A percentile compares a stretch with the other conserved stretches of the same genome.
Conservation (phyloP, 2,329 filamentous ascomycete genomes). For the Myrmaecium sp. region DNA sequence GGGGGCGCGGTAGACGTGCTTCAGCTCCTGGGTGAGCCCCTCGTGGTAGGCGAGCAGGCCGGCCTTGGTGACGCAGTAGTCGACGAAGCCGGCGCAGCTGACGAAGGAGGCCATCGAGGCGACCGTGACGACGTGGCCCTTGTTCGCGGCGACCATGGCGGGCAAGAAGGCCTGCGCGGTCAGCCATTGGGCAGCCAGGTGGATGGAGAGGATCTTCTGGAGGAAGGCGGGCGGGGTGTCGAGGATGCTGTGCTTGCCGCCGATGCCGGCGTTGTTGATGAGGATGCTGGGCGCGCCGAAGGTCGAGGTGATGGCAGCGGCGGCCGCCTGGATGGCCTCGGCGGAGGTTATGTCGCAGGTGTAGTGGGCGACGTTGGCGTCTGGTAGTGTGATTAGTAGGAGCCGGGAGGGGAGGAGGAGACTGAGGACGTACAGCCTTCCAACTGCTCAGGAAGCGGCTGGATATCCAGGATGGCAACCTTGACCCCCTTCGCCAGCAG, state of each 20-base stretch:
- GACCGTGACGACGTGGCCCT: constrained; percentile 39
- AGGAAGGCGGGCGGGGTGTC: constrained; percentile 14
- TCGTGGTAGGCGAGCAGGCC: constrained; percentile 38
- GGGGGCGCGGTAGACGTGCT: constrained; percentile 20
- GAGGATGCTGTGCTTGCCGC: constrained; percentile 14
- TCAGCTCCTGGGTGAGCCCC: constrained; percentile 24
- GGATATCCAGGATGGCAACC: constrained; percentile 18
- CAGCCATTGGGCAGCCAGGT: constrained; percentile 20
- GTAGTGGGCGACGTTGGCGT: constrained; percentile 14
- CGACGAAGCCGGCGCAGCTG: constrained; percentile 29
- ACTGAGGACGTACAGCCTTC: constrained; percentile 10
- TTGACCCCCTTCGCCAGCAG: constrained; percentile 12
- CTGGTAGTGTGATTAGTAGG: constrained; percentile 5
- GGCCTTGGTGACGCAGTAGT: constrained; percentile 36
- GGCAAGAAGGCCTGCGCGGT: constrained; percentile 19
- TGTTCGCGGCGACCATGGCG: constrained; percentile 18
- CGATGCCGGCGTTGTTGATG: constrained; percentile 21
- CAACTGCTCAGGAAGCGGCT: constrained; percentile 12
- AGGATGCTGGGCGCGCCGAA: constrained; percentile 17
- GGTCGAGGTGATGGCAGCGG: constrained; percentile 9
- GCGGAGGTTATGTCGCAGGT: constrained; percentile 18
- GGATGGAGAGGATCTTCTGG: constrained; percentile 19
- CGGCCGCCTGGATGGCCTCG: constrained; percentile 10
- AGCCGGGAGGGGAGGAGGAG: background rate
- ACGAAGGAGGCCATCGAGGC: constrained; percentile 36